These are phyloP conservation scores for Aspergillus felis DNA, from an alignment of 2,329 filamentous ascomycete genomes.

Conservation along the genomic window DNA sequence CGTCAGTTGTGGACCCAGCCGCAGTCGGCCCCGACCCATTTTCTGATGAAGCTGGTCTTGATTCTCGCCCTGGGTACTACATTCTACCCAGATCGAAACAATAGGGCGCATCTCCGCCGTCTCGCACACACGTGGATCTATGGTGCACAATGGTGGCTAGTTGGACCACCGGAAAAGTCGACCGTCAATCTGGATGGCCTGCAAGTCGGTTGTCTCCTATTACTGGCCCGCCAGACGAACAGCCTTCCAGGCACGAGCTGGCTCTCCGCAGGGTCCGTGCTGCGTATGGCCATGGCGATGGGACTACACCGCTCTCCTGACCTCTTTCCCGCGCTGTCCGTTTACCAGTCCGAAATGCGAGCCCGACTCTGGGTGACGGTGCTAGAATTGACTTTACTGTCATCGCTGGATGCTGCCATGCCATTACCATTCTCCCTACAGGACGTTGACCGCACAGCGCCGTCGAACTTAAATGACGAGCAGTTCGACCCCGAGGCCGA, in stretches of 20 bases:
- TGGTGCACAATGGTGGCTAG: slow-evolving; percentile 34
- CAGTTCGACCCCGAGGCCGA: too few relatives aligned
- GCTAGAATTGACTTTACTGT: slow-evolving; percentile 19
- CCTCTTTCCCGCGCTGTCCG: slow-evolving; percentile 10
- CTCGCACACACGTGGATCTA: slow-evolving; percentile 26
- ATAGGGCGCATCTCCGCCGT: slow-evolving; percentile 8
- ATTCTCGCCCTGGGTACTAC: slow-evolving; percentile 30
- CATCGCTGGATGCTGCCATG: too few relatives aligned
- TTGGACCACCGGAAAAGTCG: slow-evolving; percentile 30
- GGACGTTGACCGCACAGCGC: too few relatives aligned
- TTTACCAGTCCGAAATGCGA: slow-evolving; percentile 23
- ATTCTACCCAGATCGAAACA: slow-evolving; percentile 17
- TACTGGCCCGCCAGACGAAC: slow-evolving; percentile 26
- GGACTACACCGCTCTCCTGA: too few relatives aligned
- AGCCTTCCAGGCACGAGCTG: too few relatives aligned
- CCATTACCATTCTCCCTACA: too few relatives aligned
- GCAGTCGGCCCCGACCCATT: slow-evolving; percentile 9
- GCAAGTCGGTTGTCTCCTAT: slow-evolving; percentile 32
- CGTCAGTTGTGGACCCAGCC: slow-evolving; percentile 24
- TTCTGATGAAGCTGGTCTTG: slow-evolving; percentile 28
- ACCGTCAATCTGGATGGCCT: slow-evolving; percentile 27
- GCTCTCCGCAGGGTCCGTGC: too few relatives aligned
- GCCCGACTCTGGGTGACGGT: slow-evolving; percentile 25
- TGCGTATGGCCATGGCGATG: slow-evolving; percentile 3
- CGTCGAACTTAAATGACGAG: too few relatives aligned